A percentile compares a stretch with the other conserved stretches of the same genome.
These are phyloP conservation scores for Petasospora fabianii DNA, from an alignment of 1,139 yeast species.

Conservation along the genomic window DNA sequence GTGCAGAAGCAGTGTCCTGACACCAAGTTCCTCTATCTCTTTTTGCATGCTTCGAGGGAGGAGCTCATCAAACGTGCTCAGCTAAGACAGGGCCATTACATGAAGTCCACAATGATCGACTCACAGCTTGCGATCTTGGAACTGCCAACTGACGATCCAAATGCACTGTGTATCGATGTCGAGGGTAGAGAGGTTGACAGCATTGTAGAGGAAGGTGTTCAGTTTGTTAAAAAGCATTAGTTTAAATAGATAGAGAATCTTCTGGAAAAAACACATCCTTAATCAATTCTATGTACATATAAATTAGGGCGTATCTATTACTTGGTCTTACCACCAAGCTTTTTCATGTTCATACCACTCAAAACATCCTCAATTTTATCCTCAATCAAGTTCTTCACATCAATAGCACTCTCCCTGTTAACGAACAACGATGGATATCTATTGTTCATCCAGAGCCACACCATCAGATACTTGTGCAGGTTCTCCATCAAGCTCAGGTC, in stretches of 20 bases:
- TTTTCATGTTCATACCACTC: constrained; percentile 22
- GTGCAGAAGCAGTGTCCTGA: constrained; percentile 38
- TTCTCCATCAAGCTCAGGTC: constrained; percentile 57
- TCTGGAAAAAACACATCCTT: not conserved
- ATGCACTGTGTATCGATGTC: constrained; percentile 29
- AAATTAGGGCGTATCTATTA: no score
- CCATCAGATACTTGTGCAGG: constrained; percentile 62
- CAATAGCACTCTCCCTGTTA: constrained; percentile 71
- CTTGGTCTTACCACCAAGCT: constrained; percentile 8
- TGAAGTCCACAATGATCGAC: constrained; percentile 80
- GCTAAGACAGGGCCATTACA: constrained; percentile 68
- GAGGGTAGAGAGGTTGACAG: constrained; percentile 40
- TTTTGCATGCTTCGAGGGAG: constrained; percentile 61
- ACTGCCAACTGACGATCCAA: constrained; percentile 48
- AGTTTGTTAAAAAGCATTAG: constrained; percentile 9
- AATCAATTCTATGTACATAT: not conserved
- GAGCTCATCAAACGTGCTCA: constrained; percentile 58
- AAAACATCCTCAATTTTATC: constrained; percentile 62
- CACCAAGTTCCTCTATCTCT: constrained; percentile 55
- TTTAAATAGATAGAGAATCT: not conserved
- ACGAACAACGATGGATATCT: constrained; percentile 80
- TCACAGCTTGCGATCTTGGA: constrained; percentile 76
- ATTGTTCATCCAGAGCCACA: constrained; percentile 84
- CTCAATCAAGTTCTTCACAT: constrained; percentile 63
- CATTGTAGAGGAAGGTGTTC: constrained; percentile 35